phyloP scores from a whole-genome alignment of 306 rosid genomes.

The Cucumis sativus region Cucumber_9930_V3 NC_026656.2:18591501-18592000 shows the following conservation, averaged over 20 bases:
- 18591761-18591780: not conserved
- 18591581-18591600: constrained; percentile 4
- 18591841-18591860: not conserved
- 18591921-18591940: not conserved
- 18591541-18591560: not conserved
- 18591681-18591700: not conserved
- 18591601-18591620: not conserved
- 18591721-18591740: constrained; percentile 2
- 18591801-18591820: not conserved
- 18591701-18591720: not conserved
- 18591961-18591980: not conserved
- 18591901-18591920: not conserved
- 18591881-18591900: not conserved
- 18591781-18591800: not conserved
- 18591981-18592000: not conserved
- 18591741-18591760: not conserved
- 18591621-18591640: not conserved
- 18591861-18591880: not conserved
- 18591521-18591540: not conserved
- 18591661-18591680: not conserved
- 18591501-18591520: not conserved
- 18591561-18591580: not conserved
- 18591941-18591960: not conserved
- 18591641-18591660: not conserved
- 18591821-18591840: not conserved